Base-by-base conservation (phyloP, 331 rosid genomes). In the Arachis monticola region DNA sequence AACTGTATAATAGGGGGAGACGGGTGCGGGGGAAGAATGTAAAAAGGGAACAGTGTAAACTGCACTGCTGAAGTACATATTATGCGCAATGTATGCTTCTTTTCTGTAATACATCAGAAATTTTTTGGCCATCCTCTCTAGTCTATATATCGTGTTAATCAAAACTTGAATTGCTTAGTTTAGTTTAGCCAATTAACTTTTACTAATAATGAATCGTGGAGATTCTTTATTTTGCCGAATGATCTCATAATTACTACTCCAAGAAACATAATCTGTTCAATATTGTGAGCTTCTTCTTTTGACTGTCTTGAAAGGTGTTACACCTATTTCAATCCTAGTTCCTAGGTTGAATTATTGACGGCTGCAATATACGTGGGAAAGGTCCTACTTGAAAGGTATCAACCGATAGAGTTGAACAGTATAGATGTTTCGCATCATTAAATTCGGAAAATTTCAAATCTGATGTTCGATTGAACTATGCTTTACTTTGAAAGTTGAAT, bases 1-100 rank as follows among this genome's bases (percentile, higher is more conserved):
- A 85, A 85, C 60, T 85, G 96, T 93, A 89, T 79, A 83, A 86
- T 87, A 86, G 85, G 77, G 77, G 68, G 67, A 47, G 66, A 79
- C 68, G 85, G 85, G 73, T 76, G 60, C 5, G n/a, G 51, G 47
- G 78, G 62, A 81, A 79, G 83, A 77, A 74, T 86, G 77, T 58
- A 70, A 61, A 72, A 73, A 68, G 53, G 59, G 22, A 77, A 65
- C 56, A 35, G 65, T 77, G 75, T 64, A 75, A 78, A 72, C 70
- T 70, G 72, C 76, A 63, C 75, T 67, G 63, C 75, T 72, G 52
- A 75, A 83, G 82, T 75, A 71, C 81, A 77, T 75, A 84, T 66
- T 84, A n/a, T n/a, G n/a, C 87, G 69, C 79, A 38, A 45, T 73
- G 77, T 64, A 64, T 72, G 74, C 10, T 45, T 57, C n/a, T 85